Conservation (phyloP, 148 eudicot species). For the Cornus kousa region DNA sequence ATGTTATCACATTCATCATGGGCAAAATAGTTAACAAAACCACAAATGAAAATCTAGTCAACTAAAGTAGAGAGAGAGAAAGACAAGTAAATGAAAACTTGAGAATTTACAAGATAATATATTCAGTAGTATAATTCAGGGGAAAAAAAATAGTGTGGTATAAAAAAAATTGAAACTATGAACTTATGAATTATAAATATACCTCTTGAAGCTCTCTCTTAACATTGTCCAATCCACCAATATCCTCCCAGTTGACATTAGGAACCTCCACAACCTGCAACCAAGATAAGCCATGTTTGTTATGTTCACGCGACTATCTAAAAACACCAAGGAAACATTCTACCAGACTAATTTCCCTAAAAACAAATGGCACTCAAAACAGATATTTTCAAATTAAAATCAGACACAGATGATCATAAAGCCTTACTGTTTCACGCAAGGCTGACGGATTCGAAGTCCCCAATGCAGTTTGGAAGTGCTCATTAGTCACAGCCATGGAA, state of each 20-base stretch:
- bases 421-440: slow-evolving; percentile 37
- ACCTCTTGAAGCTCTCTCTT: neutral
- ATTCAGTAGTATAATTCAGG: neutral
- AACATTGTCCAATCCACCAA: slow-evolving; percentile 39
- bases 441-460: slow-evolving; percentile 36
- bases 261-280: slow-evolving; percentile 42
- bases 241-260: slow-evolving; percentile 38
- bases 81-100: too few relatives aligned
- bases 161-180: neutral
- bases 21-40: neutral
- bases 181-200: too few relatives aligned
- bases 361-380: too few relatives aligned
- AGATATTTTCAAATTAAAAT: neutral
- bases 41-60: neutral
- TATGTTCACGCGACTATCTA: neutral
- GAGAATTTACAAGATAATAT: too few relatives aligned
- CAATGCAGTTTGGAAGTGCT: slow-evolving; percentile 32
- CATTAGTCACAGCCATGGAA: slow-evolving; percentile 41
- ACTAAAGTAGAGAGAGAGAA: neutral
- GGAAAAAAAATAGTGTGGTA: neutral
- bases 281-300: neutral
- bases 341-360: too few relatives aligned
- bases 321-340: neutral
- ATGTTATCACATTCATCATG: neutral
- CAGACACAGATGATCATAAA: neutral